Percentiles rank a stretch among this genome's conserved stretches.
These are phyloP conservation scores for Jamesozyma piceae DNA, from an alignment of 805 yeast species.

Conservation along the genomic window DNA sequence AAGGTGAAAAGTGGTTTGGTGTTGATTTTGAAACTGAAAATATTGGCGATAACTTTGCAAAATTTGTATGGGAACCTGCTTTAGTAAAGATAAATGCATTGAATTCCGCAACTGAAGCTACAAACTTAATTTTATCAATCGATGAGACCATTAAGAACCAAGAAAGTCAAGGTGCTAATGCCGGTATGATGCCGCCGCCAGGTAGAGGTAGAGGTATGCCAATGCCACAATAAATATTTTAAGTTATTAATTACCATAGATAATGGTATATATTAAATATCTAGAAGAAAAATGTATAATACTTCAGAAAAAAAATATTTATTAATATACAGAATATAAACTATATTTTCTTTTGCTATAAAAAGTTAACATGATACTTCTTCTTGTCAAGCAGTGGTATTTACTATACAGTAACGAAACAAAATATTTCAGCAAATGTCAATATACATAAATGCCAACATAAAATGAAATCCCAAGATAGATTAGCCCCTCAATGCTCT, in stretches of 20 bases:
- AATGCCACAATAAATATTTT: slow-evolving; percentile 18
- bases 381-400: too few species aligned
- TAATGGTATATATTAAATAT: not conserved
- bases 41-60: slow-evolving; percentile 74
- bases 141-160: slow-evolving; percentile 85
- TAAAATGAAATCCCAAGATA: not conserved
- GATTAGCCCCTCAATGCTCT: slow-evolving; percentile 62
- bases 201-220: slow-evolving; percentile 72
- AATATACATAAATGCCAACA: too few species aligned
- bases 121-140: slow-evolving; percentile 82
- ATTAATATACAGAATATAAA: not conserved
- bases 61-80: slow-evolving; percentile 96
- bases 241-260: not conserved
- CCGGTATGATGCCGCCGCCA: slow-evolving; percentile 40
- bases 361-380: too few species aligned
- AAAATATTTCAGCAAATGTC: too few species aligned
- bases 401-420: too few species aligned
- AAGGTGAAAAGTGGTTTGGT: slow-evolving; percentile 88
- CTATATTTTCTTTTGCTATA: not conserved
- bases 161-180: slow-evolving; percentile 47
- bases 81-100: slow-evolving; percentile 90
- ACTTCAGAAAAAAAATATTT: not conserved
- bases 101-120: slow-evolving; percentile 94
- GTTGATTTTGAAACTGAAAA: slow-evolving; percentile 80
- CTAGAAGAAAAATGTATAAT: not conserved